These are phyloP conservation scores for Ustilago bromivora DNA, from an alignment of 1,284 basidiomycete genomes.

Conservation along the genomic window DNA sequence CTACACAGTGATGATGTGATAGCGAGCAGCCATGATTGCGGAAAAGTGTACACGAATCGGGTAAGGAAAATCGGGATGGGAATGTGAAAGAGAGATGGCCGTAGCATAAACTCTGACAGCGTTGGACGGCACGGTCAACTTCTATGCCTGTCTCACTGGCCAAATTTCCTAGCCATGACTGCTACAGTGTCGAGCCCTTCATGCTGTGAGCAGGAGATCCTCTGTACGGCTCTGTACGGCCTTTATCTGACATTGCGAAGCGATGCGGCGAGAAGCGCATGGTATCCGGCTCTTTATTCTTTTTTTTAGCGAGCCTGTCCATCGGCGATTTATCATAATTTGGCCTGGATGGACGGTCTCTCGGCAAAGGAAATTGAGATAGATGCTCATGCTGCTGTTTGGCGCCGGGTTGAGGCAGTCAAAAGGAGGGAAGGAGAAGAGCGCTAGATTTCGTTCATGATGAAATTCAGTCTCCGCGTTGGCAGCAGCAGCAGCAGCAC, in stretches of 20 bases:
- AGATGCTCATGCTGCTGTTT: too few relatives aligned
- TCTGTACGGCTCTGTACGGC: too few relatives aligned
- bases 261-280: too few relatives aligned
- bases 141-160: conserved; percentile 12
- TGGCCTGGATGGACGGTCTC: background rate
- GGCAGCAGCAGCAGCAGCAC: conserved; percentile 1
- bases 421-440: background rate
- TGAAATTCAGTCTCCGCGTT: conserved; percentile 6
- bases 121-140: conserved; percentile 28
- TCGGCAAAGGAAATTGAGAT: background rate
- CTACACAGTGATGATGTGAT: too few relatives aligned
- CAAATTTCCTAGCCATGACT: background rate
- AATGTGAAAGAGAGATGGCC: background rate
- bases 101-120: background rate
- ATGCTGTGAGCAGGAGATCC: background rate
- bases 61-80: background rate
- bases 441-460: conserved; percentile 1
- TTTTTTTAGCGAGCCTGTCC: conserved; percentile 11
- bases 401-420: background rate
- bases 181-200: background rate
- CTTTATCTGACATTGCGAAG: too few relatives aligned
- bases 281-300: too few relatives aligned
- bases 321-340: conserved; percentile 25
- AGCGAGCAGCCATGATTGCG: background rate
- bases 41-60: background rate